Base-by-base conservation (phyloP, 129 eudicot genomes). In the Ambrosia artemisiifolia region DNA sequence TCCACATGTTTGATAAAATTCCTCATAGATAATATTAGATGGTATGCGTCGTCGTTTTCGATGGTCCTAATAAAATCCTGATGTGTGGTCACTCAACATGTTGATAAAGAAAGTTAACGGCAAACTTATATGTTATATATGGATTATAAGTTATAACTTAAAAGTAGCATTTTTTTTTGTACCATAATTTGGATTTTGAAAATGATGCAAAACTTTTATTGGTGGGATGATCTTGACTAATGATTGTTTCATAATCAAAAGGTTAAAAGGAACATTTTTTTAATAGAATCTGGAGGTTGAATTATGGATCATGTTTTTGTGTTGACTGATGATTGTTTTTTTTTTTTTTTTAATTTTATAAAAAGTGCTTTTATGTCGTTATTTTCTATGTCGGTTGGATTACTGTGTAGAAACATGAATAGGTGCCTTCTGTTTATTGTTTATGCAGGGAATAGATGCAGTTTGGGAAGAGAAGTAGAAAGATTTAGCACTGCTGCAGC, bases 401-500 rank as follows among this genome's bases (percentile, higher is more conserved):
- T 28, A n/a, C 7, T 74, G 32, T 24, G 1, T 10, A 2, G 54
- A 65, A 14, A 53, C 11, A 7, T 38, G 18, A 60, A 61, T 11
- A 11, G 1, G 11, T 36, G 3, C n/a, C 6, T 6, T 70, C 2
- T 5, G 16, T 48, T 20, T 49, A 11, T 70, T 5, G 16, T 48
- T 20, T 49, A 11, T 70, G 33, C 78, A 85, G 90, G 84, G 36
- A 76, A 62, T 61, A 75, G 57, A 69, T 44, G 64, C 33, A 62
- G 49, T 7, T 79, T 69, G 70, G 65, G 67, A 38, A 56, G 82
- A 32, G 61, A 78, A 17, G 51, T 56, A 63, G 34, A 19, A 43
- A 67, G 86, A 55, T 82, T 71, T 32, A 75, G 84, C 66, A 82
- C 85, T 13, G 76, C 82, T 38, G 90, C 83, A 46, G 84, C 59